These are phyloP conservation scores for Termitomyces sp. DNA, from an alignment of 768 basidiomycete genomes.

Conservation along the genomic window DNA sequence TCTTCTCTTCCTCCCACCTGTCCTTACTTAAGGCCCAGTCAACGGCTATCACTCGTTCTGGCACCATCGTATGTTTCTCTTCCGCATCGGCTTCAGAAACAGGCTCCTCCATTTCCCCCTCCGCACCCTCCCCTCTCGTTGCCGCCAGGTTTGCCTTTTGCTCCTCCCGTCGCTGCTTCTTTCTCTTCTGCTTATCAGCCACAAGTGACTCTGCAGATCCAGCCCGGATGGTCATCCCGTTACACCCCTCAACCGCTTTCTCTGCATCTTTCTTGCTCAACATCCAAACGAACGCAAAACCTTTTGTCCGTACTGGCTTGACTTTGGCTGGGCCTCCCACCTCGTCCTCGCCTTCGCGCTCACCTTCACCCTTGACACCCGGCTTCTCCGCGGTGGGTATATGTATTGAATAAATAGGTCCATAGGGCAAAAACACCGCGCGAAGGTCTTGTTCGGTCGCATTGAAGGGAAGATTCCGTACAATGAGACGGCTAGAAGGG, in stretches of 20 bases:
- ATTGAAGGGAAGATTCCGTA: slow-evolving; percentile 86
- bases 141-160: slow-evolving; percentile 36
- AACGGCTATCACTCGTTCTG: slow-evolving; percentile 75
- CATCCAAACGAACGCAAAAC: slow-evolving; percentile 97
- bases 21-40: slow-evolving; percentile 97
- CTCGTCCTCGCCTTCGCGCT: slow-evolving; percentile 24
- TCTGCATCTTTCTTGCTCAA: slow-evolving; percentile 81
- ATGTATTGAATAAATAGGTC: slow-evolving; percentile 81
- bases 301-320: slow-evolving; percentile 44
- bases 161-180: slow-evolving; percentile 54
- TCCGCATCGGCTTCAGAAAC: slow-evolving; percentile 23
- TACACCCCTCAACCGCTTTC: slow-evolving; percentile 71
- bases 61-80: slow-evolving; percentile 29
- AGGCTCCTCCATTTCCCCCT: slow-evolving; percentile 29
- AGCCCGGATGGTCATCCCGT: slow-evolving; percentile 64
- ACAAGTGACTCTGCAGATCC: slow-evolving; percentile 55
- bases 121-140: slow-evolving; percentile 29
- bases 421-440: slow-evolving; percentile 80
- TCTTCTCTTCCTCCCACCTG: slow-evolving; percentile 80
- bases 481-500: slow-evolving; percentile 77
- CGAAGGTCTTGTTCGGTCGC: slow-evolving; percentile 82
- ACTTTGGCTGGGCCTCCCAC: slow-evolving; percentile 18
- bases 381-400: slow-evolving; percentile 49
- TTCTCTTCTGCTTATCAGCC: slow-evolving; percentile 62
- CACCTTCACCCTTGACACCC: slow-evolving; percentile 11